A percentile compares a stretch with the other conserved stretches of the same genome.
Conservation (phyloP, 75 land plant genomes). For the Selaginella moellendorffii region DNA sequence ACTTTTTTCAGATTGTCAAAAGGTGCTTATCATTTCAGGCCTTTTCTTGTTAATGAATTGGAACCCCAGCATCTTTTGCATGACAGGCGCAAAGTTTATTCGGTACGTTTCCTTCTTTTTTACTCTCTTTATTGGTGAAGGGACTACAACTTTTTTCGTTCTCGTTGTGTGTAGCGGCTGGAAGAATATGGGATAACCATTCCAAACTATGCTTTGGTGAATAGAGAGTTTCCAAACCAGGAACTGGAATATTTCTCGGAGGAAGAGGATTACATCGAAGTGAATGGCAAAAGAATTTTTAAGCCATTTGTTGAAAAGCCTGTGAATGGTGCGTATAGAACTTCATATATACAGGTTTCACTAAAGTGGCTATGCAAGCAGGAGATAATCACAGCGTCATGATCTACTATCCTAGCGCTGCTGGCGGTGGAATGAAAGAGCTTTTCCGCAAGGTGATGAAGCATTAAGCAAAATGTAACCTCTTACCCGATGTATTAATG, state of each 20-base stretch:
- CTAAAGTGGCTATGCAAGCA: constrained; percentile 16
- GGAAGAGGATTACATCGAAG: constrained; percentile 95
- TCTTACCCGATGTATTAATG: too few relatives aligned
- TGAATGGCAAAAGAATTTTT: constrained; percentile 74
- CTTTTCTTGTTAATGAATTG: constrained; percentile 87
- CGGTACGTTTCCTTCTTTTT: constrained; percentile 36
- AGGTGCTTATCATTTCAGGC: too few relatives aligned
- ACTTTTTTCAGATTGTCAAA: too few relatives aligned
- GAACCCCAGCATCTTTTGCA: constrained; percentile 80
- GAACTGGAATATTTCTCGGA: constrained; percentile 89
- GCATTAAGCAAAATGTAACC: too few relatives aligned
- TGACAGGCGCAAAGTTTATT: constrained; percentile 92
- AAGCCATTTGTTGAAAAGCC: constrained; percentile 99
- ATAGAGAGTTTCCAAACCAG: constrained; percentile 62
- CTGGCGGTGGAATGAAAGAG: constrained; percentile 99
- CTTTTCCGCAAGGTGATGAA: constrained; percentile 94
- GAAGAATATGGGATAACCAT: constrained; percentile 79
- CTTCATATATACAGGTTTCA: background rate
- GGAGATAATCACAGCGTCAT: constrained; percentile 96
- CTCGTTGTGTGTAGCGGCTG: constrained; percentile 35
- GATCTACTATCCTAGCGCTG: constrained; percentile 98
- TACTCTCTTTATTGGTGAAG: constrained; percentile 3
- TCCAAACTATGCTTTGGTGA: constrained; percentile 87
- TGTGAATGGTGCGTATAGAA: constrained; percentile 50
- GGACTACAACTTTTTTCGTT: too few relatives aligned